These are phyloP conservation scores for Penicillium palitans DNA, from an alignment of 2,329 filamentous ascomycete genomes.

Conservation along the genomic window DNA sequence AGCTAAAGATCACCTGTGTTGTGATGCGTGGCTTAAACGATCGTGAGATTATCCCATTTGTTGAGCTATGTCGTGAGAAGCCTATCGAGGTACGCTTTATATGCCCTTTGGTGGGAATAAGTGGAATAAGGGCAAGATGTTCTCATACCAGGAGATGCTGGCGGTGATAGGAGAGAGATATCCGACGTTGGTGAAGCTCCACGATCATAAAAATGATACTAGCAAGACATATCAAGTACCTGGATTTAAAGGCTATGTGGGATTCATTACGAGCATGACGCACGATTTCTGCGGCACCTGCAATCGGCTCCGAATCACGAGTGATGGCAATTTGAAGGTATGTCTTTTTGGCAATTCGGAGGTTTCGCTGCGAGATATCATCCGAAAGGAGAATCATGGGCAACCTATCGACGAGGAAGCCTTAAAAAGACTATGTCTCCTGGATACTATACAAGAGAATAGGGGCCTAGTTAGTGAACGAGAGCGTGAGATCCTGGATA, in stretches of 20 bases:
- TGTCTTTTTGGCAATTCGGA: slow-evolving; percentile 94
- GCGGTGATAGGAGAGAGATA: slow-evolving; percentile 73
- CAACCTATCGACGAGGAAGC: slow-evolving; percentile 78
- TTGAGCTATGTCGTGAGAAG: slow-evolving; percentile 82
- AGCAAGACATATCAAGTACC: slow-evolving; percentile 93
- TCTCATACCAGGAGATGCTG: slow-evolving; percentile 87
- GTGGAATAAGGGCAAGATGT: slow-evolving; percentile 91
- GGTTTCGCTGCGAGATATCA: slow-evolving; percentile 84
- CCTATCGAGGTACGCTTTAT: slow-evolving; percentile 91
- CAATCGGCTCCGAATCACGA: slow-evolving; percentile 90
- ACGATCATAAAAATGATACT: slow-evolving; percentile 85
- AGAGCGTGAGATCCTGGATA: slow-evolving; percentile 73
- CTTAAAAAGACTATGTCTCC: slow-evolving; percentile 70
- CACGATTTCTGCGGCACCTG: slow-evolving; percentile 97
- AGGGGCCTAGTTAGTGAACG: slow-evolving; percentile 48
- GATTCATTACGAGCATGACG: slow-evolving; percentile 99
- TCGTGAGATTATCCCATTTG: slow-evolving; percentile 81
- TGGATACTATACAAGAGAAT: slow-evolving; percentile 57
- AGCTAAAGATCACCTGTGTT: slow-evolving; percentile 95
- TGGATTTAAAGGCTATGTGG: slow-evolving; percentile 82
- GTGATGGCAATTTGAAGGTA: slow-evolving; percentile 94
- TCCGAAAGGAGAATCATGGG: slow-evolving; percentile 73
- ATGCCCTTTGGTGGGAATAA: slow-evolving; percentile 99
- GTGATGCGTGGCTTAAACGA: slow-evolving; percentile 96
- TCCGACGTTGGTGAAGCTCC: slow-evolving; percentile 68